A percentile compares a stretch with the other conserved stretches of the same genome.
phyloP scores from a whole-genome alignment of 164 flowering plant species.

The Stephania japonica region DNA sequence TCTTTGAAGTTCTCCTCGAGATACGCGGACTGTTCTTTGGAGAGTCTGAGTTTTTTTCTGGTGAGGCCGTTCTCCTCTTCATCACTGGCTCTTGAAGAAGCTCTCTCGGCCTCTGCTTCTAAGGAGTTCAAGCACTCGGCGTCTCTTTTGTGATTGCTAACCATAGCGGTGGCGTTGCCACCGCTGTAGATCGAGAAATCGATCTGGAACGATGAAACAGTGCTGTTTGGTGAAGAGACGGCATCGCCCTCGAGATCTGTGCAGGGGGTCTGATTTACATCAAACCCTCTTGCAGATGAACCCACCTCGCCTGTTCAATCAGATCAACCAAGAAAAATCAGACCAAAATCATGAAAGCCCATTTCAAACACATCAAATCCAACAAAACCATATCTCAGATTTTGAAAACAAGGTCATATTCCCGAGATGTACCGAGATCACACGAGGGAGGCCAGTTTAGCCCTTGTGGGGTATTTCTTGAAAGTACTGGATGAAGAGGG shows the following conservation, averaged over 20 bases:
- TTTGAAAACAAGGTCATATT: not conserved
- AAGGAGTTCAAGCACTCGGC: conserved; percentile 18
- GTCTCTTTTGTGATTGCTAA: conserved; percentile 28
- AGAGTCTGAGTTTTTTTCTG: conserved; percentile 77
- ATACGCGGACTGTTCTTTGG: conserved; percentile 88
- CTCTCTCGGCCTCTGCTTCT: conserved; percentile 37
- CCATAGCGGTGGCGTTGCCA: conserved; percentile 10
- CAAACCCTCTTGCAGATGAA: conserved; percentile 30
- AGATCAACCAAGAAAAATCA: too few species aligned
- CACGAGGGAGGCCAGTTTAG: conserved; percentile 38
- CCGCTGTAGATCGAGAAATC: conserved; percentile 40
- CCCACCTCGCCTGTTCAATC: conserved; percentile 17
- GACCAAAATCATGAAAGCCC: conserved; percentile 15
- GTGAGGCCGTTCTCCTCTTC: conserved; percentile 63
- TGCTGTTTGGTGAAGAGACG: conserved; percentile 55
- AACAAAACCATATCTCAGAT: conserved; percentile 3
- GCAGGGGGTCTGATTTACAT: conserved; percentile 40
- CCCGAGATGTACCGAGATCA: not conserved
- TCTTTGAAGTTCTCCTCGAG: conserved; percentile 94
- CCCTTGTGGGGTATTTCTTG: conserved; percentile 16
- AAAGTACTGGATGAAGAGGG: conserved; percentile 37
- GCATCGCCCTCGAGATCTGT: conserved; percentile 41
- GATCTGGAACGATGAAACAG: conserved; percentile 54
- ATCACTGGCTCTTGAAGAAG: conserved; percentile 58
- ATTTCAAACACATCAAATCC: conserved; percentile 19